Conservation (phyloP, 2,329 filamentous ascomycete species). For the Gnomoniopsis sp. region DNA sequence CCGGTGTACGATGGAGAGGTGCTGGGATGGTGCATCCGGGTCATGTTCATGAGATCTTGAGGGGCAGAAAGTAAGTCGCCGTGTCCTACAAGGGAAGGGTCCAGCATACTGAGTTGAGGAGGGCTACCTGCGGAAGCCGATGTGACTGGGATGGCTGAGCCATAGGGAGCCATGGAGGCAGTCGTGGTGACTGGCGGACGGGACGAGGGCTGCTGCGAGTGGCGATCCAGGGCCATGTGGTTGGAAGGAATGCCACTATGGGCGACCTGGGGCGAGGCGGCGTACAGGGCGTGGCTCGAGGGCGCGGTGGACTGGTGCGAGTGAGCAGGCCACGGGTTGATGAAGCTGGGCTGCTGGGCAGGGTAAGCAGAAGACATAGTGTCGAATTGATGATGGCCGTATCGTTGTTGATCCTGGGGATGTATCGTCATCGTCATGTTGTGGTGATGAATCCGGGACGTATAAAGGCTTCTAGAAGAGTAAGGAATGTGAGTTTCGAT, state of each 20-base stretch:
- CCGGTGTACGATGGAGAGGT: slow-evolving; percentile 68
- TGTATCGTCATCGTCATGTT: slow-evolving; percentile 96
- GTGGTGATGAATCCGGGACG: slow-evolving; percentile 26
- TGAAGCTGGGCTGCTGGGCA: slow-evolving; percentile 70
- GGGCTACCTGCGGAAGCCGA: slow-evolving; percentile 72
- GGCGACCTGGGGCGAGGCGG: slow-evolving; percentile 34
- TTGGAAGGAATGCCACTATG: slow-evolving; percentile 57
- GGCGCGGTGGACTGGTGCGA: slow-evolving; percentile 50
- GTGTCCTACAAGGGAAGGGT: slow-evolving; percentile 57
- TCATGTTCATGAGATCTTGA: slow-evolving; percentile 71
- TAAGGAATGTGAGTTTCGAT: slow-evolving; percentile 19
- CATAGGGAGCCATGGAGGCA: slow-evolving; percentile 67
- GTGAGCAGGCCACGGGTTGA: slow-evolving; percentile 71
- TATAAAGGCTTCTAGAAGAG: too few species aligned
- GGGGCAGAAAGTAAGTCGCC: slow-evolving; percentile 67
- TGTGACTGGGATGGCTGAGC: slow-evolving; percentile 64
- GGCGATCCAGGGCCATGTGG: slow-evolving; percentile 55
- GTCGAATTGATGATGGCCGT: slow-evolving; percentile 76
- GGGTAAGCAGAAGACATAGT: slow-evolving; percentile 64
- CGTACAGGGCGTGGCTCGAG: slow-evolving; percentile 59
- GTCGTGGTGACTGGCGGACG: slow-evolving; percentile 56
- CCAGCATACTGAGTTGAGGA: slow-evolving; percentile 43
- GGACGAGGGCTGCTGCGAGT: slow-evolving; percentile 35
- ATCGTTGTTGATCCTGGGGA: slow-evolving; percentile 74
- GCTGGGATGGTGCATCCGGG: slow-evolving; percentile 57